phyloP scores from a whole-genome alignment of 768 basidiomycete genomes.

The Boletus huronensis region DNA sequence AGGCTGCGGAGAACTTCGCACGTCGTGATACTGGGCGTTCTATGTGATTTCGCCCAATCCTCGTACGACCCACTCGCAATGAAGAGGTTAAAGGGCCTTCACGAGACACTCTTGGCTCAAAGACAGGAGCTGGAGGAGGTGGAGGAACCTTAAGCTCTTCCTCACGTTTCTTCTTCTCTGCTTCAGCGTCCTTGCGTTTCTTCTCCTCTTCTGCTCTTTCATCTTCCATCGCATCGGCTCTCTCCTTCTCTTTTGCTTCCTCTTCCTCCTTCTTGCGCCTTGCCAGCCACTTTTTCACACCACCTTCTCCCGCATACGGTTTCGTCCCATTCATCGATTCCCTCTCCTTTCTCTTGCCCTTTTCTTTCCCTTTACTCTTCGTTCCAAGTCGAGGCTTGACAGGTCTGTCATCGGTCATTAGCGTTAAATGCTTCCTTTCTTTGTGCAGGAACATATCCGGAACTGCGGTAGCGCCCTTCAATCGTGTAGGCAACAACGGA shows the following conservation, averaged over 20 bases:
- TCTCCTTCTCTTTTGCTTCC: slow-evolving; percentile 39
- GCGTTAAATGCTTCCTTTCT: slow-evolving; percentile 38
- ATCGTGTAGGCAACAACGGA: slow-evolving; percentile 65
- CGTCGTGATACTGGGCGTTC: slow-evolving; percentile 49
- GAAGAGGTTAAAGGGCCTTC: slow-evolving; percentile 41
- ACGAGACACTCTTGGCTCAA: slow-evolving; percentile 16
- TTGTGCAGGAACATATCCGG: slow-evolving; percentile 65
- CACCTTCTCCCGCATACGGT: slow-evolving; percentile 76
- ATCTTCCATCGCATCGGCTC: slow-evolving; percentile 34
- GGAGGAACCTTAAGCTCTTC: slow-evolving; percentile 18
- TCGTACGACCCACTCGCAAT: slow-evolving; percentile 62
- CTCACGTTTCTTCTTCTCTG: slow-evolving; percentile 16
- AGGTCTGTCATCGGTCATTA: slow-evolving; percentile 61
- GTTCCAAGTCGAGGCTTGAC: slow-evolving; percentile 48
- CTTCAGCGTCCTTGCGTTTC: slow-evolving; percentile 18
- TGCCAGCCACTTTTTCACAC: slow-evolving; percentile 73
- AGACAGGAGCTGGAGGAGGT: slow-evolving; percentile 15
- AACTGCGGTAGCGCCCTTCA: slow-evolving; percentile 38
- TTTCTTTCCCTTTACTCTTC: slow-evolving; percentile 35
- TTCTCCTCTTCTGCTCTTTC: slow-evolving; percentile 31
- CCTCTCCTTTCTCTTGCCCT: slow-evolving; percentile 35
- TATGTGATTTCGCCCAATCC: slow-evolving; percentile 55
- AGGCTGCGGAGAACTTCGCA: slow-evolving; percentile 66
- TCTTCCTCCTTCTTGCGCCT: slow-evolving; percentile 57
- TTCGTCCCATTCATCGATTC: slow-evolving; percentile 53